These are phyloP conservation scores for Stagonosporopsis chrysanthemi DNA, from an alignment of 2,329 filamentous ascomycete species.

Conservation along the genomic window DNA sequence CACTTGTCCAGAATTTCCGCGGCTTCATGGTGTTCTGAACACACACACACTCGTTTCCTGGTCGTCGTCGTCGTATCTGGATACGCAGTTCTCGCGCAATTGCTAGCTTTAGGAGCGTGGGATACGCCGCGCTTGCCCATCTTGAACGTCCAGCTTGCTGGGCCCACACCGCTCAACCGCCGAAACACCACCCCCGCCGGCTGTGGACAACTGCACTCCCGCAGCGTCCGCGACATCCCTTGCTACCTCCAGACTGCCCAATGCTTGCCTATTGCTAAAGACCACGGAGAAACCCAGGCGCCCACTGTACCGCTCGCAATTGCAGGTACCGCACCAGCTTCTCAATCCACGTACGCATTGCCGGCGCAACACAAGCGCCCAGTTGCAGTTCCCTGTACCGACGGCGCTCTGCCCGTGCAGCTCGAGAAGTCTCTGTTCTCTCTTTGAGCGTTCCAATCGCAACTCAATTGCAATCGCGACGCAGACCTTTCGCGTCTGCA, in stretches of 20 bases:
- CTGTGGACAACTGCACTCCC: conserved; percentile 17
- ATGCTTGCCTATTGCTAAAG: conserved; percentile 34
- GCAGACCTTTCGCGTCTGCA: background rate
- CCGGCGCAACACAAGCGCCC: conserved; percentile 9
- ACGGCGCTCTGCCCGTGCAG: background rate
- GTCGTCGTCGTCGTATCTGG: background rate
- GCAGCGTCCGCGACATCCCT: conserved; percentile 18
- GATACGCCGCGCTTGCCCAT: conserved; percentile 38
- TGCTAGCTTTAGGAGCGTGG: conserved; percentile 14
- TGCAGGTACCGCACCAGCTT: conserved; percentile 9
- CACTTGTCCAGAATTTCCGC: conserved; percentile 31
- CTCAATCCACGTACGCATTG: conserved; percentile 6
- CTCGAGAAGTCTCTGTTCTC: background rate
- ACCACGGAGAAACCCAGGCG: conserved; percentile 19
- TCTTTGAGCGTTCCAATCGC: background rate
- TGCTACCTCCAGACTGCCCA: conserved; percentile 26
- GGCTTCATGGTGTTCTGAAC: background rate
- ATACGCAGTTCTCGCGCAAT: conserved; percentile 14
- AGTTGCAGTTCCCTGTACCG: conserved; percentile 4
- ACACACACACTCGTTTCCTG: background rate
- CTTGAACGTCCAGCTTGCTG: conserved; percentile 31
- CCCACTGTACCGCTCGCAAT: conserved; percentile 18
- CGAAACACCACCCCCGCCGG: conserved; percentile 33
- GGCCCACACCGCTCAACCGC: conserved; percentile 42
- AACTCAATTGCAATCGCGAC: background rate